Evolutionary conservation across 2,329 filamentous ascomycete species (phyloP).

Genomic region (Cordyceps cateniannulata): DNA sequence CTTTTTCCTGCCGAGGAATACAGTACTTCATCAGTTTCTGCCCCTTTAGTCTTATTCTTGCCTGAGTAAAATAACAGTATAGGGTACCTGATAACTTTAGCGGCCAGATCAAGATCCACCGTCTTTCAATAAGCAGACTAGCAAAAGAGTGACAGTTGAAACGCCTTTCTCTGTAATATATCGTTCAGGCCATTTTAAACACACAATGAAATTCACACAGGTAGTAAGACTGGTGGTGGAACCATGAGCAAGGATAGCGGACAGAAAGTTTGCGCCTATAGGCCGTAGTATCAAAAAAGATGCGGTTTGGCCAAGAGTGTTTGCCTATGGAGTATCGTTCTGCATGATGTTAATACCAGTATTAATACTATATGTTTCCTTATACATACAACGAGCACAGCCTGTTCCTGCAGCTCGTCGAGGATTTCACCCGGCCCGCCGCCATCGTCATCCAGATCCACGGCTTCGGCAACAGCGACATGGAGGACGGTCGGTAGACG

Average conservation of each 20-base stretch:
- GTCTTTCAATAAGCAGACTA: not conserved
- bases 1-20: not conserved
- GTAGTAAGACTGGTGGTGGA: too few species aligned
- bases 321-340: too few species aligned
- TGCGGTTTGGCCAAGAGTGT: too few species aligned
- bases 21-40: not conserved
- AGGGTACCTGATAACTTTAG: not conserved
- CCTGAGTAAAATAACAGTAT: not conserved
- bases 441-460: not conserved
- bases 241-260: too few species aligned
- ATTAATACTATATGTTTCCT: too few species aligned
- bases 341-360: too few species aligned
- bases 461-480: conserved; percentile 6
- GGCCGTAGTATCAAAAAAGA: too few species aligned
- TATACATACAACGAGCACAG: conserved; percentile 10
- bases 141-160: not conserved
- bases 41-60: not conserved
- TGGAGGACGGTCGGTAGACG: not conserved
- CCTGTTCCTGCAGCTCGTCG: conserved; percentile 5
- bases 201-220: too few species aligned
- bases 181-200: too few species aligned
- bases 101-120: not conserved
- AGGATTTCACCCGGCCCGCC: conserved; percentile 2
- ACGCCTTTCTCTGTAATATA: not conserved
- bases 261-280: too few species aligned